Conservation (phyloP, 768 basidiomycete species). For the Mycena maculata region DNA sequence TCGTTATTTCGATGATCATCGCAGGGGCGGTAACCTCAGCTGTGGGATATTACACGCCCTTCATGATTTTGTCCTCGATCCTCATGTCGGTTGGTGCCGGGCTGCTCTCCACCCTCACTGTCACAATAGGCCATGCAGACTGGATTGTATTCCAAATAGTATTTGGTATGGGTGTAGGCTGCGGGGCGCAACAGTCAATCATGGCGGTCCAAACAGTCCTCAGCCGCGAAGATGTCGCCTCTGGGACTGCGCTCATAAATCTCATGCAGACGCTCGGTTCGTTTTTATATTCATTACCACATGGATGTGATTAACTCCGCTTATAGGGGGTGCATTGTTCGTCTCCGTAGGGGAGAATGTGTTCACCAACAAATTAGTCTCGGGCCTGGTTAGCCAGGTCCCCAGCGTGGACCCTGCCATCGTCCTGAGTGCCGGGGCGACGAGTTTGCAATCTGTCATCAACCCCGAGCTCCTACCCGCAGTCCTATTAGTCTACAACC, state of each 20-base stretch:
- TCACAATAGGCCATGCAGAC: constrained; percentile 31
- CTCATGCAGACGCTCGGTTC: constrained; percentile 31
- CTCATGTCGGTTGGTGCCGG: constrained; percentile 49
- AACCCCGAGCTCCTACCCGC: background rate
- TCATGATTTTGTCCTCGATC: constrained; percentile 40
- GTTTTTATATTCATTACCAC: too few relatives aligned
- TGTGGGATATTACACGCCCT: constrained; percentile 50
- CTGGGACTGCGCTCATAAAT: constrained; percentile 26
- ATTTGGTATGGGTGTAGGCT: constrained; percentile 45
- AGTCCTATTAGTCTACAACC: constrained; percentile 5
- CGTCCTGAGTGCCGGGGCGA: constrained; percentile 12
- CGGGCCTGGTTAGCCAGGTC: background rate
- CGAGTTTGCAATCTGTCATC: background rate
- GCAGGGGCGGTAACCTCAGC: constrained; percentile 48
- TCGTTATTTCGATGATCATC: constrained; percentile 54
- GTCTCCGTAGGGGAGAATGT: constrained; percentile 34
- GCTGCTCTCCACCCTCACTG: constrained; percentile 45
- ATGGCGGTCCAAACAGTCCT: constrained; percentile 34
- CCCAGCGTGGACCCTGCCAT: constrained; percentile 12
- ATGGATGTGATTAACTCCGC: background rate
- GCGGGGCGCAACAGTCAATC: constrained; percentile 33
- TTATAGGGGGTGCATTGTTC: constrained; percentile 30
- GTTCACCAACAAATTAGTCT: constrained; percentile 20
- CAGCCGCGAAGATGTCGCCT: constrained; percentile 22
- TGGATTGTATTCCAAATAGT: constrained; percentile 40